Evolutionary conservation across 2,329 filamentous ascomycete genomes (phyloP), one percentile per base, ranked within the genome.

Genomic region (Penicillium sp.): DNA sequence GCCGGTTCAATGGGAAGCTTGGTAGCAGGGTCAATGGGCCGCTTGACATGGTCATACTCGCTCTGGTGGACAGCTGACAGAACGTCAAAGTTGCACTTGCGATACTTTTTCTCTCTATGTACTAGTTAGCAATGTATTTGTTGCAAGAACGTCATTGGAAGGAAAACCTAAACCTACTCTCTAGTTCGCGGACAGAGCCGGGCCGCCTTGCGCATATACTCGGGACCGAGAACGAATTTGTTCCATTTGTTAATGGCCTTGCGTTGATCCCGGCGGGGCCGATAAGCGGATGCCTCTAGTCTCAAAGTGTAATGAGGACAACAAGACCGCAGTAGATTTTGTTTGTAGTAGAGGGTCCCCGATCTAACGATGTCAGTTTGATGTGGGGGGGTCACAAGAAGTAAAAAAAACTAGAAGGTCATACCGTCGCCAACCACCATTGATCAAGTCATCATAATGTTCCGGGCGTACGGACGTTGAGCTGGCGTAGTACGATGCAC

Each of bases 291-390:
- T 1, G 72, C 76, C 60, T 77, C 72, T 41, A 80, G 67, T 45
- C 77, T 75, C 59, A 80, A 70, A 11, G 78, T 79, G 60, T 80
- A 97, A 68, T 97, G 91, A 41, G 92, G 91, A 71, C 94, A 99
- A 67, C 94, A 99, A 58, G 91, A 89, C 53, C 85, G 80, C 55
- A 82, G 81, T 65, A 90, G 86, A 71, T 80, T 78, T 59, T 75
- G 78, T 61, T 79, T 79, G 63, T 80, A 80, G 63, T 78, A 79
- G 43, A 78, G 67, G 10, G 70, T 75, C 2, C 78, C 78, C 36
- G 78, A 79, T 60, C 78, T 78, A 46, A 48, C 13, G 11, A 19
- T 26, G 52, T 53, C 32, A 59, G 61, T 40, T 55, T 48, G 34
- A 50, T 41, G 42, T 32, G 30, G 11, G 48, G 27, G 39, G 14